Evolutionary conservation across 805 yeast species (phyloP).

Genomic region (Lachancea cidri): DNA sequence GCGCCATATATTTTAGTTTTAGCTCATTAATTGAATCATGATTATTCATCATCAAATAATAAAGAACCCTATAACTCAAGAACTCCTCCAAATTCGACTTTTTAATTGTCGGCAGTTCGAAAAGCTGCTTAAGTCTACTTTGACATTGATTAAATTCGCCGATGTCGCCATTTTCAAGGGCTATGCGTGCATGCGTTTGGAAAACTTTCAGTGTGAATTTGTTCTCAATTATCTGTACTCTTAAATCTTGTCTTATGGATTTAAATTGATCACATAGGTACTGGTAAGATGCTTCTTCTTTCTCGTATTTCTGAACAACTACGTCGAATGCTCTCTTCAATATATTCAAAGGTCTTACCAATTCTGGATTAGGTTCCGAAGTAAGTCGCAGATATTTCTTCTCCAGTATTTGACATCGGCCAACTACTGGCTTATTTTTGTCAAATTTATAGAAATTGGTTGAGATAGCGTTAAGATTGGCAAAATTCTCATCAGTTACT

Average conservation of each 20-base stretch:
- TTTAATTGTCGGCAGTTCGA: conserved; percentile 38
- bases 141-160: conserved; percentile 97
- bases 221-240: conserved; percentile 82
- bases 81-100: conserved; percentile 53
- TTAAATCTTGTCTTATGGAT: conserved; percentile 86
- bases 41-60: conserved; percentile 70
- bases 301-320: conserved; percentile 48
- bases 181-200: conserved; percentile 82
- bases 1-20: conserved; percentile 9
- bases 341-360: conserved; percentile 68
- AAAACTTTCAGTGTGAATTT: conserved; percentile 75
- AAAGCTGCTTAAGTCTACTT: conserved; percentile 66
- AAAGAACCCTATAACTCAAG: conserved; percentile 64
- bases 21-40: conserved; percentile 27
- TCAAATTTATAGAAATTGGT: conserved; percentile 30
- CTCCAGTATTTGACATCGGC: conserved; percentile 61
- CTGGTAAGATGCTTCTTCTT: conserved; percentile 52
- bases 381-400: conserved; percentile 81
- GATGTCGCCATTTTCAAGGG: conserved; percentile 73
- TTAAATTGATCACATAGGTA: conserved; percentile 87
- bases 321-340: conserved; percentile 52
- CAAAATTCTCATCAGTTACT: conserved; percentile 20
- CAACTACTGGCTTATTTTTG: conserved; percentile 44
- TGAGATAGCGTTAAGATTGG: conserved; percentile 27
- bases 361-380: conserved; percentile 82